Evolutionary conservation across 1,284 basidiomycete genomes (phyloP), one percentile per base, ranked within the genome.

Genomic region (Leccinum subrobustum): DNA sequence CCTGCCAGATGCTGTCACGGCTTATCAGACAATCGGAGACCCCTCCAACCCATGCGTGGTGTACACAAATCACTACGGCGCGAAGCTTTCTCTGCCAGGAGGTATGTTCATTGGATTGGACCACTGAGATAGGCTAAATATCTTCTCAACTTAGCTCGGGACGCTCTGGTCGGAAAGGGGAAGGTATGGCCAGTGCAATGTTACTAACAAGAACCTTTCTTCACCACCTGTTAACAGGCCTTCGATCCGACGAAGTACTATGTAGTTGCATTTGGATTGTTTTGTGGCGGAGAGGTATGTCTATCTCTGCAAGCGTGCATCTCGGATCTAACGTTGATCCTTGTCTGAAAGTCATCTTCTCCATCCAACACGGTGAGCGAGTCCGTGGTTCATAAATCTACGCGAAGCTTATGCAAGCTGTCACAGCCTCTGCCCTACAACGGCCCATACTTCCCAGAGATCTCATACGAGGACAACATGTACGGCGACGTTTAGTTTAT

Each of bases 231-330:
- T 4, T 33, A 16, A 52, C 59, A 81, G 79, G 77, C 76, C 20
- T 71, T 85, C 35, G 77, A 83, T 65, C 76, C 83, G 2, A 70
- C 61, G n/a, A 79, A 79, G 61, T 85, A 83, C 63, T 84, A 76
- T 59, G 69, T 84, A 20, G 81, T 84, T 14, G 83, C 83, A 1
- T 79, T 84, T 61, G 81, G 81, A 0, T 67, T 84, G 31, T 85
- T 85, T 64, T 82, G 79, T 29, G 83, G 83, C 60, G 83, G 83
- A 69, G 83, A 85, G 77, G 83, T 83, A 60, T 47, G 72, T 60
- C 18, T 37, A 31, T 18, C 11, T 60, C 23, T n/a, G 5, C 33
- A 29, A n/a, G 23, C 12, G 33, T 4, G 9, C n/a, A 55, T 56
- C 33, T 3, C 16, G 1, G n/a, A 39, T 16, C 18, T 20, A 27